These are phyloP conservation scores for Clathrospora elynae DNA, from an alignment of 2,329 filamentous ascomycete species.

Conservation along the genomic window DNA sequence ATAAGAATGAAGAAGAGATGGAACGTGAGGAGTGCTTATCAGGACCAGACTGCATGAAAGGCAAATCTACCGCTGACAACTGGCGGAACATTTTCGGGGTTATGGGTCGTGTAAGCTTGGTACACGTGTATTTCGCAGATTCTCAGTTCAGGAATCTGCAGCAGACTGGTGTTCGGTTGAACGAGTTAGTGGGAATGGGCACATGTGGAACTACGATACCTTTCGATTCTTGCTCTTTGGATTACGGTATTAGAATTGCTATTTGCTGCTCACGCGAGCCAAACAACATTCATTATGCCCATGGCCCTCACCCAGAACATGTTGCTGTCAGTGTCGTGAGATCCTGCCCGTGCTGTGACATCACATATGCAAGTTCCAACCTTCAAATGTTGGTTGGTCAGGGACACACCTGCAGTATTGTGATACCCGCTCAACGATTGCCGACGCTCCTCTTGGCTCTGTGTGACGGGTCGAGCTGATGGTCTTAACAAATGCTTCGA, in stretches of 20 bases:
- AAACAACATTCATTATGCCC: constrained; percentile 17
- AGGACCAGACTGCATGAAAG: constrained; percentile 30
- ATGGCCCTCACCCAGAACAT: not conserved
- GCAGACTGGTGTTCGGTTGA: constrained; percentile 7
- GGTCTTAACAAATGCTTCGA: no score
- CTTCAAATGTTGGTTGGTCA: no score
- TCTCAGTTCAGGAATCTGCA: constrained; percentile 1
- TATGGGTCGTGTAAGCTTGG: constrained; percentile 3
- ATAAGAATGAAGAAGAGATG: constrained; percentile 6
- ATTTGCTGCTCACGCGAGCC: constrained; percentile 24
- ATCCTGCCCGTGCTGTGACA: no score
- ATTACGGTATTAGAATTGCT: constrained; percentile 32
- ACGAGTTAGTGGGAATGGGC: constrained; percentile 8
- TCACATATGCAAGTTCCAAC: no score
- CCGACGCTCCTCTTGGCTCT: no score
- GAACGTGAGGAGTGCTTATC: constrained; percentile 1
- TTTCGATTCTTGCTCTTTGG: constrained; percentile 19
- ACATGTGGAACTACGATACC: constrained; percentile 14
- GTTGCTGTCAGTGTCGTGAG: not conserved
- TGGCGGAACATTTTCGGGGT: constrained; percentile 6
- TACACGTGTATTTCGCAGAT: constrained; percentile 2
- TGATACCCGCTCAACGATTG: no score
- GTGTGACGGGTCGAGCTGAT: no score
- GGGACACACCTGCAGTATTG: no score
- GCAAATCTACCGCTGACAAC: constrained; percentile 5